Percentiles rank a stretch among this genome's conserved stretches.
Evolutionary conservation across 2,329 filamentous ascomycete genomes (phyloP).

Genomic region (Periglandula ipomoeae): DNA sequence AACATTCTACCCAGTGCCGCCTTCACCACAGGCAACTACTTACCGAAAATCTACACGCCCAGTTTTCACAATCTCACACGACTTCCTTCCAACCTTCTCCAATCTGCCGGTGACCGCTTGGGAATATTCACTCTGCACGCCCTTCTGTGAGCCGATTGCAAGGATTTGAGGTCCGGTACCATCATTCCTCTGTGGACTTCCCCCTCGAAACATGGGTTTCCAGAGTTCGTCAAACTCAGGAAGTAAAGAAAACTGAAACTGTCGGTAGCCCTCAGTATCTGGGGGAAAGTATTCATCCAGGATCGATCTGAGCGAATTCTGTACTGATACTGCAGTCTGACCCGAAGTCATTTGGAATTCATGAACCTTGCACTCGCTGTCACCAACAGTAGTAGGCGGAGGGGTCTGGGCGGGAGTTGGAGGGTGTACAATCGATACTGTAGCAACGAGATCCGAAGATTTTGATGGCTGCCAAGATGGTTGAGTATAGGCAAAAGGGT

Average conservation of each 20-base stretch:
- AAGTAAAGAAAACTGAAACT: slow-evolving; percentile 37
- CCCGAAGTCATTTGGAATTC: slow-evolving; percentile 31
- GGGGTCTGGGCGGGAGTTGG: slow-evolving; percentile 37
- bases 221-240: slow-evolving; percentile 42
- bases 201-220: slow-evolving; percentile 40
- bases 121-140: slow-evolving; percentile 41
- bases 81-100: slow-evolving; percentile 44
- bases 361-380: slow-evolving; percentile 32
- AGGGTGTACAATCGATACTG: slow-evolving; percentile 22
- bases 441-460: slow-evolving; percentile 11
- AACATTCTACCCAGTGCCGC: no score
- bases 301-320: slow-evolving; percentile 47
- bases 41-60: slow-evolving; percentile 52
- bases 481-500: slow-evolving; percentile 33
- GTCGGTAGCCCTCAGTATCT: slow-evolving; percentile 35
- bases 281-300: slow-evolving; percentile 42
- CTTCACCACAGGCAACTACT: no score
- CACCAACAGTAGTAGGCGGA: slow-evolving; percentile 19
- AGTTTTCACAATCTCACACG: slow-evolving; percentile 39
- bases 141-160: slow-evolving; percentile 48
- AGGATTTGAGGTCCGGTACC: slow-evolving; percentile 47
- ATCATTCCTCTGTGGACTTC: slow-evolving; percentile 19
- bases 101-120: slow-evolving; percentile 40
- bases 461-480: slow-evolving; percentile 17
- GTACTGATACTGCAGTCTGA: slow-evolving; percentile 42